Evolutionary conservation across 805 yeast genomes (phyloP).

Genomic region (Kodamaea kakaduensis): DNA sequence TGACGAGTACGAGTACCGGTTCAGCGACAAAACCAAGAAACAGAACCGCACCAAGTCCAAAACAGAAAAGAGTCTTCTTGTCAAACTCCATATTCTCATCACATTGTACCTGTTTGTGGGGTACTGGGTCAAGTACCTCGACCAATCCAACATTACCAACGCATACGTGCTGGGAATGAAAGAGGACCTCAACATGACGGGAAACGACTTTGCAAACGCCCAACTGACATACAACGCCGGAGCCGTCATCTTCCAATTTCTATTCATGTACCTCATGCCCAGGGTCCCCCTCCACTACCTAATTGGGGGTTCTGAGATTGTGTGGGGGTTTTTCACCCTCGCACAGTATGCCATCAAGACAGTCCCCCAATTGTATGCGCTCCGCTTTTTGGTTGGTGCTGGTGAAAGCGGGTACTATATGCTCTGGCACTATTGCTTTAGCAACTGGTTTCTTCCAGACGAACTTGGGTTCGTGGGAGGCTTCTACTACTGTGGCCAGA

Average conservation of each 20-base stretch:
- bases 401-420: slow-evolving; percentile 11
- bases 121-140: slow-evolving; percentile 24
- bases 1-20: slow-evolving; percentile 31
- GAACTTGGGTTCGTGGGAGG: slow-evolving; percentile 22
- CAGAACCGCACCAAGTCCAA: slow-evolving; percentile 9
- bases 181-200: slow-evolving; percentile 17
- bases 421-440: slow-evolving; percentile 19
- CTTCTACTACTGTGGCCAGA: slow-evolving; percentile 28
- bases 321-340: slow-evolving; percentile 20
- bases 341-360: slow-evolving; percentile 15
- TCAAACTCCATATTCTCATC: slow-evolving; percentile 39
- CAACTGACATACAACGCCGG: slow-evolving; percentile 21
- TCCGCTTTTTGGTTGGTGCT: slow-evolving; percentile 20
- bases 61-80: slow-evolving; percentile 26
- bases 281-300: slow-evolving; percentile 21
- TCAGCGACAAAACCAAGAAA: slow-evolving; percentile 6
- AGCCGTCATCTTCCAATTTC: slow-evolving; percentile 21
- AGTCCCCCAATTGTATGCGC: slow-evolving; percentile 17
- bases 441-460: slow-evolving; percentile 45
- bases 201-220: slow-evolving; percentile 21
- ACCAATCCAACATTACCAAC: slow-evolving; percentile 21
- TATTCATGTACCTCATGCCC: slow-evolving; percentile 21
- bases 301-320: slow-evolving; percentile 17
- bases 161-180: slow-evolving; percentile 22
- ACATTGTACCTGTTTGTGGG: slow-evolving; percentile 22